Percentiles rank a stretch among this genome's conserved stretches.
Evolutionary conservation across 371 early-diverging fungal species (phyloP).

Genomic region (Mucor sp.): DNA sequence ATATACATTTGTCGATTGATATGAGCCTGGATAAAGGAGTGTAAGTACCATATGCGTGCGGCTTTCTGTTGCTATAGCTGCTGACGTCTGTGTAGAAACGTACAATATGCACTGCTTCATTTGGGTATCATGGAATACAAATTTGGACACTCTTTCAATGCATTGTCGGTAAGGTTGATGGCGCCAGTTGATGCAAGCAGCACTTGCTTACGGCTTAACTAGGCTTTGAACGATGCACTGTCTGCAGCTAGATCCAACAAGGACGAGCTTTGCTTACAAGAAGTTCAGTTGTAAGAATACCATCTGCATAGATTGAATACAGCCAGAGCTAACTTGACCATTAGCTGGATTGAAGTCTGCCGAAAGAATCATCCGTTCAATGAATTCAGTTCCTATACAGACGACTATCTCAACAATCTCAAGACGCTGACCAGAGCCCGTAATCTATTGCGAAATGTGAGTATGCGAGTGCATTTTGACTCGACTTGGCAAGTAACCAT

Average conservation of each 20-base stretch:
- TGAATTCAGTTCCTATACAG: slow-evolving; percentile 1
- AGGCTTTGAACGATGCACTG: slow-evolving; percentile 42
- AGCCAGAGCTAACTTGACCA: not conserved
- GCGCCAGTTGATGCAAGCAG: not conserved
- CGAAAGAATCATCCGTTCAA: slow-evolving; percentile 13
- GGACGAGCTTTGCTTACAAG: slow-evolving; percentile 39
- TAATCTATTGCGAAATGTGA: slow-evolving; percentile 11
- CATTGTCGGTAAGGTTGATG: slow-evolving; percentile 19
- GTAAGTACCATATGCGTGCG: slow-evolving; percentile 16
- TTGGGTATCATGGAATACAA: slow-evolving; percentile 44
- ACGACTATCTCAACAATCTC: slow-evolving; percentile 13
- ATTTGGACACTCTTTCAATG: slow-evolving; percentile 38
- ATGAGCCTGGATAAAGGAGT: slow-evolving; percentile 32
- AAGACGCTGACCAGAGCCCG: slow-evolving; percentile 6
- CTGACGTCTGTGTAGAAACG: slow-evolving; percentile 16
- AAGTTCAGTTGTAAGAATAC: slow-evolving; percentile 29
- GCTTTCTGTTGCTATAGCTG: not conserved
- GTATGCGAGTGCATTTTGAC: no score
- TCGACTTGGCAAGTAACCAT: not conserved
- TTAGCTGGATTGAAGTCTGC: slow-evolving; percentile 22
- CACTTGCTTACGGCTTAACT: not conserved
- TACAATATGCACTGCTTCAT: slow-evolving; percentile 42
- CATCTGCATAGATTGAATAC: not conserved
- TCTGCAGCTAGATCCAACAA: slow-evolving; percentile 37
- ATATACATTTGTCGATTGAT: slow-evolving; percentile 37